Base-by-base conservation (phyloP, 371 early-diverging fungal genomes). In the Actinomucor elegans region DNA sequence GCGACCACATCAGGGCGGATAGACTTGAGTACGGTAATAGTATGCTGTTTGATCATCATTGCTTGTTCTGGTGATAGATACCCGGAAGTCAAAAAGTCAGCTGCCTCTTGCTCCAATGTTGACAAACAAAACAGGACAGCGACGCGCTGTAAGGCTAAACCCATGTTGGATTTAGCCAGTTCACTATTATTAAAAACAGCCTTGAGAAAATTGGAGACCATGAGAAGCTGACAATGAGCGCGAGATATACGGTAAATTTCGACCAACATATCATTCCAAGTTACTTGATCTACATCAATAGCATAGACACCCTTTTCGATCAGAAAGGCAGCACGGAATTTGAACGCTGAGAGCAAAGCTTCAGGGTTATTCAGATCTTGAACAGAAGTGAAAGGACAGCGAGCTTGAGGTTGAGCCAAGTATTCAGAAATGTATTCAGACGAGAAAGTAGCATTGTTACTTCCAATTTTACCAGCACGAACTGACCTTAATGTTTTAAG, bases 1-100 rank as follows among this genome's bases (percentile, higher is more conserved):
- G 86, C 81, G 24, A 89, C 84, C 0, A 86, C 87, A 49, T 90
- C 79, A 15, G 82, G 85, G 10, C 94, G 76, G 5, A 93, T 75
- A 0, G 66, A 60, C 47, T 79, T 78, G 8, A 88, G 64, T 2
- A 70, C 18, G 10, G 29, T 31, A 17, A 81, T 74, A 20, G 78
- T 57, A 3, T 63, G 63, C n/a, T 73, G 65, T 28, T 77, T 80
- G 18, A 81, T 50, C 64, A 71, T 61, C 17, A 54, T 21, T 0
- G 80, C 73, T 53, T 87, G 88, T 2, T 55, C 68, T 0, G 78
- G 61, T 0, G 75, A 66, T 4, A 86, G 40, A 52, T 77, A 79
- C 0, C 80, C 81, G 5, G 71, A 70, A n/a, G 77, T 78, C 20
- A 86, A 66, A 40, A 88, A 80, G 31, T 87, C 85, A 26, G 81